Percentiles rank a stretch among this genome's conserved stretches.
Evolutionary conservation across 2,329 filamentous ascomycete species (phyloP).

Genomic region (Ascochyta pisi): DNA sequence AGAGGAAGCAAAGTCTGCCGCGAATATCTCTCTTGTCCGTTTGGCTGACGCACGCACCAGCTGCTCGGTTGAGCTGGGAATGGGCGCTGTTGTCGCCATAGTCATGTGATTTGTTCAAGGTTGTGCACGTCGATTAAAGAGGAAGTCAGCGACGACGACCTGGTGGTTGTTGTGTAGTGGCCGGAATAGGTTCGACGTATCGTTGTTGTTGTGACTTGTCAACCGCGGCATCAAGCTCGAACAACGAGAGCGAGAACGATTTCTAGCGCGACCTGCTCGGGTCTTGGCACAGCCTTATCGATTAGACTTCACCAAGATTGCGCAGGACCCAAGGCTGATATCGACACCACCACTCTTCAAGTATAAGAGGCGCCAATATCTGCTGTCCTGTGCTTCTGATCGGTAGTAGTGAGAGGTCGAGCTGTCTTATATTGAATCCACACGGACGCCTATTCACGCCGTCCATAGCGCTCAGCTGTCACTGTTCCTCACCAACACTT

Average conservation of each 20-base stretch:
- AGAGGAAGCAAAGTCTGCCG: constrained; percentile 57
- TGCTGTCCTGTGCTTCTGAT: neutral
- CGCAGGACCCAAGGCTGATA: neutral
- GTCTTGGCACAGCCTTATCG: constrained; percentile 17
- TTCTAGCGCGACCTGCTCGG: constrained; percentile 16
- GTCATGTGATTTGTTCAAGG: neutral
- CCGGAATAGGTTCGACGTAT: neutral
- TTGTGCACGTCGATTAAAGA: neutral
- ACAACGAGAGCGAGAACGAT: neutral
- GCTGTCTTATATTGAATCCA: neutral
- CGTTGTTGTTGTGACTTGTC: neutral
- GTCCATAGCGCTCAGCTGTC: neutral
- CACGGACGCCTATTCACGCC: neutral
- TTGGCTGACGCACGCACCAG: constrained; percentile 57
- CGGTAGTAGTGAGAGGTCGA: neutral
- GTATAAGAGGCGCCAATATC: neutral
- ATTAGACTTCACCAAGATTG: neutral
- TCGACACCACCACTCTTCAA: neutral
- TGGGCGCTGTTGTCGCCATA: constrained; percentile 32
- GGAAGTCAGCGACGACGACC: neutral
- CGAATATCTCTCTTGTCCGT: constrained; percentile 62
- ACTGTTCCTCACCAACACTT: neutral
- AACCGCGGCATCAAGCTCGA: constrained; percentile 11
- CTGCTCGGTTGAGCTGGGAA: constrained; percentile 32
- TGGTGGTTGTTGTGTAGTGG: neutral